Evolutionary conservation across 2,329 filamentous ascomycete genomes (phyloP).

Genomic region (Chaetomium sp.): DNA sequence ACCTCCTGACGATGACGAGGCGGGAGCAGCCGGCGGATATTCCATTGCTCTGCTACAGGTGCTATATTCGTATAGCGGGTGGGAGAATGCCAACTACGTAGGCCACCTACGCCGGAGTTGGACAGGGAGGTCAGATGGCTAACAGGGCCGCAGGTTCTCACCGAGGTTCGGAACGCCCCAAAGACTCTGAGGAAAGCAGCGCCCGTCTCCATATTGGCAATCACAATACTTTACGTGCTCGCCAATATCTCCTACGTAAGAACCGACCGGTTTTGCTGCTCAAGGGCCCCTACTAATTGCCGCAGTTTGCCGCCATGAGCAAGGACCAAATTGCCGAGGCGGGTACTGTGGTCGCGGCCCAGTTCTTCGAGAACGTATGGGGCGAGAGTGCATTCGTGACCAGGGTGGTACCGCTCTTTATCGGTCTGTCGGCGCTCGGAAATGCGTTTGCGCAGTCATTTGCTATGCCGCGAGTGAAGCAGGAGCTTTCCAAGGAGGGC

Average conservation of each 20-base stretch:
- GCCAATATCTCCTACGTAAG: constrained; percentile 43
- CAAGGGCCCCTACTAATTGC: background rate
- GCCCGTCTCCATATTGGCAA: constrained; percentile 39
- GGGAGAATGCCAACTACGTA: constrained; percentile 46
- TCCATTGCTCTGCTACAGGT: constrained; percentile 41
- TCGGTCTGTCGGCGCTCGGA: constrained; percentile 39
- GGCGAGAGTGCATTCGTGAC: constrained; percentile 36
- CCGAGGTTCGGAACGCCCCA: constrained; percentile 40
- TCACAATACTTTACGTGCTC: constrained; percentile 43
- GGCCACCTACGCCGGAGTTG: background rate
- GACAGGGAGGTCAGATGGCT: background rate
- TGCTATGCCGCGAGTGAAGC: constrained; percentile 42
- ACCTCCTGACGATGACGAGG: background rate
- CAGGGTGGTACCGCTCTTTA: constrained; percentile 39
- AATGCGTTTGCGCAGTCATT: constrained; percentile 41
- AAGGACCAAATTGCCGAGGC: constrained; percentile 36
- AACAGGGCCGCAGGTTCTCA: constrained; percentile 36
- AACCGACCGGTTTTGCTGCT: background rate
- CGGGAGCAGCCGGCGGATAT: constrained; percentile 35
- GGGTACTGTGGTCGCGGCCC: constrained; percentile 37
- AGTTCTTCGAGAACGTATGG: constrained; percentile 42
- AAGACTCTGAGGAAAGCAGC: constrained; percentile 41
- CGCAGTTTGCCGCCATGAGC: constrained; percentile 38
- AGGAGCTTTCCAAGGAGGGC: constrained; percentile 43
- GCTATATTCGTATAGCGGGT: constrained; percentile 44